Conservation (phyloP, 345 rosid species). For the Rhodamnia argentea region DNA sequence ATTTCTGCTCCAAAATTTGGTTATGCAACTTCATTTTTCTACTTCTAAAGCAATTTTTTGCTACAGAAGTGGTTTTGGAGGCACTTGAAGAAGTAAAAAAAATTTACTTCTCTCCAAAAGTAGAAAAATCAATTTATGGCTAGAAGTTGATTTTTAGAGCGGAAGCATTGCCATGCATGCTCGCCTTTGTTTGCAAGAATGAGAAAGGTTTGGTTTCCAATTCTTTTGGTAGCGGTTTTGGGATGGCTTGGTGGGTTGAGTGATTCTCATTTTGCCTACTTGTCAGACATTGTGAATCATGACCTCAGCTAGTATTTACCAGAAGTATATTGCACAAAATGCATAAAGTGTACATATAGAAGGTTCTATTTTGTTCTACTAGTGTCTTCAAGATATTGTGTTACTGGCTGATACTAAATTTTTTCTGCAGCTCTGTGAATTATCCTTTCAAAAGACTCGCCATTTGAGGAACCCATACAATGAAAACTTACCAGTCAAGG, state of each 20-base stretch:
- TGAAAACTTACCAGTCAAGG: slow-evolving; percentile 98
- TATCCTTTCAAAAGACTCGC: slow-evolving; percentile 92
- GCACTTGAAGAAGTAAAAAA: too few species aligned
- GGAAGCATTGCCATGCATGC: too few species aligned
- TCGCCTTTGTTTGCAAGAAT: not conserved
- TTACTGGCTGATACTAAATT: slow-evolving; percentile 11
- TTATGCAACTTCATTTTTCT: too few species aligned
- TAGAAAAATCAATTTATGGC: too few species aligned
- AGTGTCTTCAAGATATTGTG: not conserved
- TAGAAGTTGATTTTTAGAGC: too few species aligned
- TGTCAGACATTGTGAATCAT: not conserved
- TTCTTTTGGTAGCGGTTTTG: not conserved
- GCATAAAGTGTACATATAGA: not conserved
- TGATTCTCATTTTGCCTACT: not conserved
- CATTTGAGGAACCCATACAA: slow-evolving; percentile 93
- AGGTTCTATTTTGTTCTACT: not conserved
- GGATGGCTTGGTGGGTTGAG: not conserved
- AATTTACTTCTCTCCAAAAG: too few species aligned
- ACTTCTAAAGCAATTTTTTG: too few species aligned
- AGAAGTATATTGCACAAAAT: not conserved
- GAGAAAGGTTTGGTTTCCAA: not conserved
- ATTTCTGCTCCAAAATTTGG: too few species aligned
- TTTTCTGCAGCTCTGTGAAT: slow-evolving; percentile 71
- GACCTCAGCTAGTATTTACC: not conserved
- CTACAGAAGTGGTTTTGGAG: too few species aligned